phyloP scores from a whole-genome alignment of 768 basidiomycete genomes.

The Pleurotus sapidus region DNA sequence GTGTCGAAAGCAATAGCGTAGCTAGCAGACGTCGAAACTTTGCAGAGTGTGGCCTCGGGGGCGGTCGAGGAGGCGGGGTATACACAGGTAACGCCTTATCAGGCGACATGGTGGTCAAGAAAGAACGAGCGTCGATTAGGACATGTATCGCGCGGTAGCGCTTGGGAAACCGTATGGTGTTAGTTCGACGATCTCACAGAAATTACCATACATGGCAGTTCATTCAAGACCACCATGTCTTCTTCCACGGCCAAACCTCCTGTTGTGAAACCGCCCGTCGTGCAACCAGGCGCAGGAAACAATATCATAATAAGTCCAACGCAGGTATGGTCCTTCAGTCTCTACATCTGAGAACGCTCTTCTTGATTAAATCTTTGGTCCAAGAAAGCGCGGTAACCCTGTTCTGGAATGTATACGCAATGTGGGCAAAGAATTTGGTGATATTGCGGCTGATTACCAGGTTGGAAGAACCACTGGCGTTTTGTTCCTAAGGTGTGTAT shows the following conservation, averaged over 20 bases:
- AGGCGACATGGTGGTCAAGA: constrained; percentile 5
- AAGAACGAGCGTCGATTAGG: neutral
- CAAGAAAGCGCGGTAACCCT: constrained; percentile 74
- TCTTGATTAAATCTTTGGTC: constrained; percentile 4
- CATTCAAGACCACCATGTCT: neutral
- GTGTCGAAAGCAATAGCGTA: neutral
- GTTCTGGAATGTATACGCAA: constrained; percentile 85
- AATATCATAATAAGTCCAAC: constrained; percentile 62
- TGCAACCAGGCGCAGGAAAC: constrained; percentile 62
- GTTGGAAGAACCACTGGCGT: constrained; percentile 93
- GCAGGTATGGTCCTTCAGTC: constrained; percentile 36
- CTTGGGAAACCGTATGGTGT: neutral
- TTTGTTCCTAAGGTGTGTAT: constrained; percentile 77
- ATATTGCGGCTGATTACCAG: constrained; percentile 92
- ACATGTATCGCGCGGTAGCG: neutral
- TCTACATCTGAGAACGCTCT: neutral
- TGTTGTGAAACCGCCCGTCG: constrained; percentile 52
- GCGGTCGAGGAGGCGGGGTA: neutral
- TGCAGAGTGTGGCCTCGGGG: neutral
- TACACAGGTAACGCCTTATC: constrained; percentile 5
- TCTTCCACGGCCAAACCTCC: constrained; percentile 34
- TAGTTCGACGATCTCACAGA: neutral
- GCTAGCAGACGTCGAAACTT: constrained; percentile 8
- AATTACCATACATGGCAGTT: too few relatives aligned
- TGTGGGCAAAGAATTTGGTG: constrained; percentile 91